Conservation (phyloP, 768 basidiomycete species). For the Podaxis mareebaensis region DNA sequence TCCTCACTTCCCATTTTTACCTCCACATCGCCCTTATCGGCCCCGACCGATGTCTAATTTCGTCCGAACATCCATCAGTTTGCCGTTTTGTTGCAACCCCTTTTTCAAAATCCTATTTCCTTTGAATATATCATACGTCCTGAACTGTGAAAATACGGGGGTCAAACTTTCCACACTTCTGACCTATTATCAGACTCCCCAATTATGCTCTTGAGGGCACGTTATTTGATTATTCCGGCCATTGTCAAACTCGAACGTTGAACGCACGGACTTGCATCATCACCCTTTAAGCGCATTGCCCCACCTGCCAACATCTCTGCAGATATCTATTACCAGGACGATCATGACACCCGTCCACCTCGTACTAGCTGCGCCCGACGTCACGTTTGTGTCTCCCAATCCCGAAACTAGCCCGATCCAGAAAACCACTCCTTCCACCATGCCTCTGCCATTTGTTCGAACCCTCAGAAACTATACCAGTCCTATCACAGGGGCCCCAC, state of each 20-base stretch:
- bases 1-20: background rate
- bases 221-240: background rate
- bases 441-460: background rate
- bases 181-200: background rate
- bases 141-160: no score
- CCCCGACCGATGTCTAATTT: background rate
- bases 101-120: background rate
- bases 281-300: background rate
- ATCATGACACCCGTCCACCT: background rate
- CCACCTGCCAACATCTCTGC: conserved; percentile 3
- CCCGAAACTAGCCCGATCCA: background rate
- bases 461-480: background rate
- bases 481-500: background rate
- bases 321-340: background rate
- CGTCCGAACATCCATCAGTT: background rate
- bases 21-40: background rate
- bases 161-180: background rate
- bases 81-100: background rate
- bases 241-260: background rate
- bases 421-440: background rate
- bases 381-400: background rate
- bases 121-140: no score
- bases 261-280: background rate
- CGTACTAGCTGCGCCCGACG: background rate
- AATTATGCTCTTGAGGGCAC: background rate